Evolutionary conservation across 768 basidiomycete species (phyloP).

Genomic region (Coprinellus aureogranulatus): DNA sequence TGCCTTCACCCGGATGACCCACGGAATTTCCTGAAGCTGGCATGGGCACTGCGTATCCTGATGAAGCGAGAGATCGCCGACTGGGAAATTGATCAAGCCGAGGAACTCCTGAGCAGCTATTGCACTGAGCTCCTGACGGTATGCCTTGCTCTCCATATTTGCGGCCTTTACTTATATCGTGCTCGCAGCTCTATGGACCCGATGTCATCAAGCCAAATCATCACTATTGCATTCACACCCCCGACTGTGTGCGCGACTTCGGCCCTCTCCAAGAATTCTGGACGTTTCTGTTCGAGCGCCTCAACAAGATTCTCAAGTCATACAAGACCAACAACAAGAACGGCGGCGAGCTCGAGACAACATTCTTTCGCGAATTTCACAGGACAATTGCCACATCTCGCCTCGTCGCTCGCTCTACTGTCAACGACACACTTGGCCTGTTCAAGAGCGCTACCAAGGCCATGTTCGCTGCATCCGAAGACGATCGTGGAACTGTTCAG

Average conservation of each 20-base stretch:
- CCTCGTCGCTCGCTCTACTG: not conserved
- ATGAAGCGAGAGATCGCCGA: not conserved
- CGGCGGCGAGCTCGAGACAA: slow-evolving; percentile 27
- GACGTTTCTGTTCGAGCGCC: slow-evolving; percentile 33
- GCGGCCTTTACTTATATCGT: too few species aligned
- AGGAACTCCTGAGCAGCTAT: not conserved
- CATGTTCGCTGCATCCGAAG: slow-evolving; percentile 20
- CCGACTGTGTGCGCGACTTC: slow-evolving; percentile 23
- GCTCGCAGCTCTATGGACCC: not conserved
- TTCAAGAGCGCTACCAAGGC: slow-evolving; percentile 5
- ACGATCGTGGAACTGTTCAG: slow-evolving; percentile 21
- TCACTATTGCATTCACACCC: slow-evolving; percentile 33
- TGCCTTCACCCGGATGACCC: not conserved
- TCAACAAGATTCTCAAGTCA: slow-evolving; percentile 35
- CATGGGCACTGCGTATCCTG: not conserved
- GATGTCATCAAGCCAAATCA: slow-evolving; percentile 32
- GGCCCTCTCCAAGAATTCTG: slow-evolving; percentile 37
- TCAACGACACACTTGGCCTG: not conserved
- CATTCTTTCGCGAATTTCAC: slow-evolving; percentile 26
- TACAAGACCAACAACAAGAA: slow-evolving; percentile 32
- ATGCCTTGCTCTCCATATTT: too few species aligned
- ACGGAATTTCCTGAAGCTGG: not conserved
- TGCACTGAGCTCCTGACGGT: not conserved
- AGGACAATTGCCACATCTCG: slow-evolving; percentile 13
- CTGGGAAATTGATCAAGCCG: not conserved